Conservation (phyloP, 345 rosid species). For the Populus davidiana region DNA sequence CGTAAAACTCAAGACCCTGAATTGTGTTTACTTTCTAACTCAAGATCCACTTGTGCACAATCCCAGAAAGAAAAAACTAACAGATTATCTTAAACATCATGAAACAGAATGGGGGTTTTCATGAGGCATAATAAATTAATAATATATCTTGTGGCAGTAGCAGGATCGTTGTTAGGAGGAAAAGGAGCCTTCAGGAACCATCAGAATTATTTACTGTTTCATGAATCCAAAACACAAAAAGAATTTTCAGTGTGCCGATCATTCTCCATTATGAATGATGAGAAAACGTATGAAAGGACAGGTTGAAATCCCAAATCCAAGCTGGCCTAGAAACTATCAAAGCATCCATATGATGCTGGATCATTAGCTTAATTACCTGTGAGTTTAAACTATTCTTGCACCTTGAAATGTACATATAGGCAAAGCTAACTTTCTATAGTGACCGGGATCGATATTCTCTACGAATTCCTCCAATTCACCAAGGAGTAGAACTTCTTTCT, state of each 20-base stretch:
- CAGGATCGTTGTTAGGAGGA: not conserved
- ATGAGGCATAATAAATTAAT: not conserved
- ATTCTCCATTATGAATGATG: not conserved
- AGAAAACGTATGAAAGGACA: not conserved
- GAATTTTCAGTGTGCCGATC: not conserved
- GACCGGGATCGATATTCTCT: constrained; percentile 55
- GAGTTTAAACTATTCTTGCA: constrained; percentile 56
- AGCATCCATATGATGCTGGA: too few species aligned
- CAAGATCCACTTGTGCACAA: not conserved
- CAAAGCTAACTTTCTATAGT: constrained; percentile 50
- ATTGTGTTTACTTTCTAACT: not conserved
- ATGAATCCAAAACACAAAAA: not conserved
- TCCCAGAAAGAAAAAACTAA: not conserved
- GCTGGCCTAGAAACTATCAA: not conserved
- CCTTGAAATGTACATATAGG: constrained; percentile 47
- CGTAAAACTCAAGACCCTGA: not conserved
- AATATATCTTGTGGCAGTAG: not conserved
- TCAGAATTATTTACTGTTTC: not conserved
- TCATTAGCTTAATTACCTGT: too few species aligned
- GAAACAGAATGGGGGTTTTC: not conserved
- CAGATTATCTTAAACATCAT: not conserved
- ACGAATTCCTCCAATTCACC: constrained; percentile 58
- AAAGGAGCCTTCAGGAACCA: not conserved
- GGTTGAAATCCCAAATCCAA: not conserved
- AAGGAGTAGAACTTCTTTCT: constrained; percentile 50